A percentile compares a stretch with the other conserved stretches of the same genome.
Evolutionary conservation across 768 basidiomycete genomes (phyloP).

Genomic region (Leucocoprinus leucothites): DNA sequence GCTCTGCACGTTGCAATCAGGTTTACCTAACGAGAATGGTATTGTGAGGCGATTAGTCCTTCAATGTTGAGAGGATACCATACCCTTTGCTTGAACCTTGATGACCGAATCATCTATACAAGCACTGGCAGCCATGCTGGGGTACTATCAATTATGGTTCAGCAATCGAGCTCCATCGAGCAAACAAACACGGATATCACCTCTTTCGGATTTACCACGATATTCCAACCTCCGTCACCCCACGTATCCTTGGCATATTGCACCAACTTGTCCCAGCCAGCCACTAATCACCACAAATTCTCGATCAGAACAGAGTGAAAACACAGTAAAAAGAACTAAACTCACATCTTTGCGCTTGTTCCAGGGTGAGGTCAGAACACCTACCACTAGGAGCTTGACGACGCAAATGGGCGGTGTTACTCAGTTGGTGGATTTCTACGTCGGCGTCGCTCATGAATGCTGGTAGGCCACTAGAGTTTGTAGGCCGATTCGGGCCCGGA

Average conservation of each 20-base stretch:
- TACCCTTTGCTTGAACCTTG: constrained; percentile 1
- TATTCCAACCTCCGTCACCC: constrained; percentile 12
- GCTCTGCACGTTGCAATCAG: neutral
- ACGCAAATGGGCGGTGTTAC: neutral
- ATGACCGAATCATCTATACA: neutral
- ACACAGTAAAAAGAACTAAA: neutral
- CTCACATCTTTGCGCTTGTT: constrained; percentile 1
- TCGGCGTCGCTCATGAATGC: neutral
- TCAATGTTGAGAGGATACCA: neutral
- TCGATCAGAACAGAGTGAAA: neutral
- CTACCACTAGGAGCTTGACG: neutral
- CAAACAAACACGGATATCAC: neutral
- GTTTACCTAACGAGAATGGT: neutral
- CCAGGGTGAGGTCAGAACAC: neutral
- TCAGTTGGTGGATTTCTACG: neutral
- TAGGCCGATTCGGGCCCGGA: neutral
- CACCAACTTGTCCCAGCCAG: constrained; percentile 13
- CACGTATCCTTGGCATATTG: constrained; percentile 16
- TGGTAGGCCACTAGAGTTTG: neutral
- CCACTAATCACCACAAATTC: neutral
- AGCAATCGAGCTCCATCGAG: neutral
- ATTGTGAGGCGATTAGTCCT: neutral
- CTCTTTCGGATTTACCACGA: constrained; percentile 13
- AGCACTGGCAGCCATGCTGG: neutral
- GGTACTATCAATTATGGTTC: neutral